Evolutionary conservation across 768 basidiomycete genomes (phyloP).

Genomic region (Boletus speciosus): DNA sequence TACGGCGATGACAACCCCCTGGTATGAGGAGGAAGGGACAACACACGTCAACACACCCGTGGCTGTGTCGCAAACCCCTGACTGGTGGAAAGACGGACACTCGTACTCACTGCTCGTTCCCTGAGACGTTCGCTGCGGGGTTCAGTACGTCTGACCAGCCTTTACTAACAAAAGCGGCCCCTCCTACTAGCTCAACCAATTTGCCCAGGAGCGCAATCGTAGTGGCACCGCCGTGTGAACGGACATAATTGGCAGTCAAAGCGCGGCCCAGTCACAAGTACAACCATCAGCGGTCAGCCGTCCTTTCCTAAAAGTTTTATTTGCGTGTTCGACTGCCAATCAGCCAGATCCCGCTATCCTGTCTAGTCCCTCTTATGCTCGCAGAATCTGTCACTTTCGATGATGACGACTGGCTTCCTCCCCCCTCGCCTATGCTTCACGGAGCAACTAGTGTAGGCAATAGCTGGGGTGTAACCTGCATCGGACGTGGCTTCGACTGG

Average conservation of each 20-base stretch:
- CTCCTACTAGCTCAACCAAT: not conserved
- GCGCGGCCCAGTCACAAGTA: not conserved
- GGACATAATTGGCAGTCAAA: conserved; percentile 2
- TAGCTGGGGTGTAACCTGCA: conserved; percentile 84
- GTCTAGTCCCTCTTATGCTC: conserved; percentile 42
- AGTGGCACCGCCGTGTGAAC: conserved; percentile 13
- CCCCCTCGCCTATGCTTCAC: conserved; percentile 50
- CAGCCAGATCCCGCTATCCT: not conserved
- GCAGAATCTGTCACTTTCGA: conserved; percentile 61
- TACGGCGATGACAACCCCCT: not conserved
- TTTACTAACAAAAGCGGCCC: not conserved
- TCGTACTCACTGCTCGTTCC: not conserved
- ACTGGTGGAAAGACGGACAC: too few relatives aligned
- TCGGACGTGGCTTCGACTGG: conserved; percentile 83
- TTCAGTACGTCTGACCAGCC: not conserved
- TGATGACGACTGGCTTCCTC: conserved; percentile 65
- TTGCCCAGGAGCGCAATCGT: not conserved
- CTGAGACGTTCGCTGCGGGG: not conserved
- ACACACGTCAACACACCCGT: conserved; percentile 22
- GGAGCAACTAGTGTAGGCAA: conserved; percentile 64
- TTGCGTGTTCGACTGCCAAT: not conserved
- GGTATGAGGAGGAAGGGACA: conserved; percentile 10
- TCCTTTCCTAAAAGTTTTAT: not conserved
- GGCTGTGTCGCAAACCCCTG: conserved; percentile 18
- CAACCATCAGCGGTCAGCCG: conserved; percentile 1